A percentile compares a stretch with the other conserved stretches of the same genome.
Conservation (phyloP, 192 early-diverging fungal genomes). For the Gryganskiella cystojenkinii region DNA sequence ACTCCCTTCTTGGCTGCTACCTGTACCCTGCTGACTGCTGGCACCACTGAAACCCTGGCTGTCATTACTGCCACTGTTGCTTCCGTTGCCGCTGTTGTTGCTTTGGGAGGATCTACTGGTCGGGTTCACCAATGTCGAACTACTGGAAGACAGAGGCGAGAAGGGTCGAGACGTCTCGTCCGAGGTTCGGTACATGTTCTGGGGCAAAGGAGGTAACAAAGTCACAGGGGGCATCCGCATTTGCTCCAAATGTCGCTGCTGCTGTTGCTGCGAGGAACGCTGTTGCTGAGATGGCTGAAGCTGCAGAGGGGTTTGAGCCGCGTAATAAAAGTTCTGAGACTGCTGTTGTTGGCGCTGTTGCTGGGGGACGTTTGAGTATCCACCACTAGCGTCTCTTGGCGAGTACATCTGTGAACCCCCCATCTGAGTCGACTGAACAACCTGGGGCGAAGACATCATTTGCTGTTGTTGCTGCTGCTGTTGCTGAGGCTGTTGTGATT, state of each 20-base stretch:
- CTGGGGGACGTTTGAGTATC: neutral
- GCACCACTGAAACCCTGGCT: too few relatives aligned
- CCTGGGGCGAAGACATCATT: neutral
- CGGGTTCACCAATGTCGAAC: conserved; percentile 26
- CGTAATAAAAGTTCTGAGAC: neutral
- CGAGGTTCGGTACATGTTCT: conserved; percentile 3
- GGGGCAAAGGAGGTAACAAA: conserved; percentile 20
- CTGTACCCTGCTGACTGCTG: neutral
- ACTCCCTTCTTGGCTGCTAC: neutral
- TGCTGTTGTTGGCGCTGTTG: neutral
- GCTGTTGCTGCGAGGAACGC: conserved; percentile 1
- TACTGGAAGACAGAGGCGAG: conserved; percentile 27
- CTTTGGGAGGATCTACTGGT: neutral
- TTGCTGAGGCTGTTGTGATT: neutral
- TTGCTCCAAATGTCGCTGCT: conserved; percentile 3
- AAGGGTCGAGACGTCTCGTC: conserved; percentile 5
- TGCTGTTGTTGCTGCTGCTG: conserved; percentile 12
- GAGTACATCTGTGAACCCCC: too few relatives aligned
- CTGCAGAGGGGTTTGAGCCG: neutral
- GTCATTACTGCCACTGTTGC: neutral
- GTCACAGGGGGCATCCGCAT: conserved; percentile 10
- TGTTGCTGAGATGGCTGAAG: conserved; percentile 7
- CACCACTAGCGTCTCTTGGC: too few relatives aligned
- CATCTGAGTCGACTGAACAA: too few relatives aligned
- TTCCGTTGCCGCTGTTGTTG: conserved; percentile 14